Evolutionary conservation across 2,329 filamentous ascomycete genomes (phyloP).

Genomic region (Pseudogymnoascus sp.): DNA sequence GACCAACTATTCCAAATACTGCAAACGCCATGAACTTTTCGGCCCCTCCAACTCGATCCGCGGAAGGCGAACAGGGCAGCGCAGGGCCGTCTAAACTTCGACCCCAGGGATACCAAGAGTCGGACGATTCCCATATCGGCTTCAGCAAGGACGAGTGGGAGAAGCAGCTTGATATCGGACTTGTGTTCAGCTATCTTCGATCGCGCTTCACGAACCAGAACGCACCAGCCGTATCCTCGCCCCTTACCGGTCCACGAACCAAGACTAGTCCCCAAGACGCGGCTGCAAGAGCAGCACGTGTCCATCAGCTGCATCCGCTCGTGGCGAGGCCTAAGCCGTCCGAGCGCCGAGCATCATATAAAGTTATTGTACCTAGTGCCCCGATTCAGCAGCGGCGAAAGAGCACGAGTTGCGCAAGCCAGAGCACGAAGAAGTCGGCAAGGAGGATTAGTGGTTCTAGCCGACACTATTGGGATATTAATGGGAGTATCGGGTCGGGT

Average conservation of each 20-base stretch:
- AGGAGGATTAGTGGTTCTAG: conserved; percentile 61
- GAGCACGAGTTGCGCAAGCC: conserved; percentile 71
- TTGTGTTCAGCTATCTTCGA: conserved; percentile 82
- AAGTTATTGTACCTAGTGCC: conserved; percentile 41
- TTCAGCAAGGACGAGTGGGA: conserved; percentile 59
- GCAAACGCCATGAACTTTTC: neutral
- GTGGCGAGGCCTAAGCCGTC: conserved; percentile 44
- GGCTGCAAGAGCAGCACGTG: conserved; percentile 70
- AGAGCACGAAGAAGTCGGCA: conserved; percentile 70
- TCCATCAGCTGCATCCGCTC: conserved; percentile 82
- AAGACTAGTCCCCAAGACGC: conserved; percentile 51
- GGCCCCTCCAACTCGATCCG: neutral
- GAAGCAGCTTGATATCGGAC: conserved; percentile 77
- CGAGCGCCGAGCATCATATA: conserved; percentile 47
- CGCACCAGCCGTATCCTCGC: conserved; percentile 31
- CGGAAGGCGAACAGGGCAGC: neutral
- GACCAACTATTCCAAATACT: conserved; percentile 18
- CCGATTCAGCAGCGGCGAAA: conserved; percentile 35
- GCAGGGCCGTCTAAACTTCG: neutral
- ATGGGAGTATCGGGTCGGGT: conserved; percentile 68
- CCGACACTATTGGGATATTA: conserved; percentile 88
- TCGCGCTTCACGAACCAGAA: conserved; percentile 57
- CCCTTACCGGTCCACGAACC: conserved; percentile 28
- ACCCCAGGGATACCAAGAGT: conserved; percentile 4
- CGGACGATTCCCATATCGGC: conserved; percentile 9